Evolutionary conservation across 257 asterid genomes (phyloP).

Genomic region (Marsdenia floribunda): DNA sequence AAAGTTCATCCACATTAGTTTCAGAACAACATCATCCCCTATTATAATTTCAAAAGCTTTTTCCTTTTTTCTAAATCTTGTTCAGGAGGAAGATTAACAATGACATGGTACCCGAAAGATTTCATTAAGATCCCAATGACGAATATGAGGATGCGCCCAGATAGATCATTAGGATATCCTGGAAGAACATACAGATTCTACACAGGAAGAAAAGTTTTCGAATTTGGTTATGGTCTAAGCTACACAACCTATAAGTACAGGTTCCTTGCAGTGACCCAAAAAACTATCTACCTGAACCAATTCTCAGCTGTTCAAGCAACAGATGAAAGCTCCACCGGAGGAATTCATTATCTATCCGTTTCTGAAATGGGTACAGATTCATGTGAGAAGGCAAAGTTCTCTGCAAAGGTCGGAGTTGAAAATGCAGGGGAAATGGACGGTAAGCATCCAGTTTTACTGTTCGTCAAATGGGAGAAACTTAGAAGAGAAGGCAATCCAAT

Average conservation of each 20-base stretch:
- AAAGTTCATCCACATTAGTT: not conserved
- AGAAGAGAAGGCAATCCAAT: conserved; percentile 23
- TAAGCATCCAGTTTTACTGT: conserved; percentile 61
- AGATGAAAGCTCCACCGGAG: conserved; percentile 18
- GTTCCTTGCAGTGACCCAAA: conserved; percentile 43
- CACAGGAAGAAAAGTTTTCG: conserved; percentile 56
- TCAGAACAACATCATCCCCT: no score
- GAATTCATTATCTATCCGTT: conserved; percentile 28
- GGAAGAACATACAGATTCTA: conserved; percentile 79
- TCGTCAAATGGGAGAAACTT: conserved; percentile 23
- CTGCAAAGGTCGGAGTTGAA: conserved; percentile 45
- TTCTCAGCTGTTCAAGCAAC: conserved; percentile 6
- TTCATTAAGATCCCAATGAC: conserved; percentile 67
- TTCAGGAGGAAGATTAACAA: conserved; percentile 72
- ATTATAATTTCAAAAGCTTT: not conserved
- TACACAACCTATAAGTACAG: conserved; percentile 53
- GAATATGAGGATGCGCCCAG: conserved; percentile 86
- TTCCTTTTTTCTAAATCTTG: not conserved
- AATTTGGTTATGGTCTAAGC: conserved; percentile 77
- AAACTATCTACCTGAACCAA: conserved; percentile 40
- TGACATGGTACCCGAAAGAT: conserved; percentile 80
- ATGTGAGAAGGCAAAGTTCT: conserved; percentile 51
- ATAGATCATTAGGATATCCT: conserved; percentile 52
- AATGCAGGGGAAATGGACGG: conserved; percentile 57
- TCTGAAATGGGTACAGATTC: conserved; percentile 35